Base-by-base conservation (phyloP, 345 rosid species). In the Gossypioides kirkii region DNA sequence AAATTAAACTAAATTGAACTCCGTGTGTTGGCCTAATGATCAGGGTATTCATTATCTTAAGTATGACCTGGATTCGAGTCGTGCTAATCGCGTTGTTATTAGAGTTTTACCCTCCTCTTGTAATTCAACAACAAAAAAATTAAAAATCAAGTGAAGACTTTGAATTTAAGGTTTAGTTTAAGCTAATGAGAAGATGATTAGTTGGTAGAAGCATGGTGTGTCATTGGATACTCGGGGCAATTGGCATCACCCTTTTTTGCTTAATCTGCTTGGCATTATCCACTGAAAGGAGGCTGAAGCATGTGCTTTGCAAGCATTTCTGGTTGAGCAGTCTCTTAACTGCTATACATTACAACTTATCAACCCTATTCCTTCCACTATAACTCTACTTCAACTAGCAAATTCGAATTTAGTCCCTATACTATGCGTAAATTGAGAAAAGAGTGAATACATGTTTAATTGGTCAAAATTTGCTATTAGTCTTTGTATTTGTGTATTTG, bases 291-390 rank as follows among this genome's bases (percentile, higher is more conserved):
- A 58, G 70, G 66, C 8, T 20, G 73, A 59, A 54, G 65, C 79
- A 69, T 76, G 70, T 73, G 82, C 53, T 8, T 17, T 26, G 61
- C 32, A 74, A 36, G 28, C 60, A 72, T 58, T 78, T 67, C 43
- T 1, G 49, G 41, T 70, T 50, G 61, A 65, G 36, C 14, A n/a
- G n/a, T 23, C 6, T 45, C 38, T 54, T 12, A 73, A 76, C 76
- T 77, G 71, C 79, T 26, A 45, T 58, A 47, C 70, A 5, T 61
- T 46, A 73, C 73, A 73, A 50, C 25, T 56, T 74, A 74, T 73
- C 74, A 52, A 70, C 76, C 52, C 73, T 26, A 22, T 10, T 20
- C 56, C 69, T 73, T 49, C 49, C 17, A 16, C 20, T 47, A 59
- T 3, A 74, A 46, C 54, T 66, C 26, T 46, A 14, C 16, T 46